A percentile compares a stretch with the other conserved stretches of the same genome.
phyloP scores from a whole-genome alignment of 2,329 filamentous ascomycete genomes.

The Curvularia sp. region DNA sequence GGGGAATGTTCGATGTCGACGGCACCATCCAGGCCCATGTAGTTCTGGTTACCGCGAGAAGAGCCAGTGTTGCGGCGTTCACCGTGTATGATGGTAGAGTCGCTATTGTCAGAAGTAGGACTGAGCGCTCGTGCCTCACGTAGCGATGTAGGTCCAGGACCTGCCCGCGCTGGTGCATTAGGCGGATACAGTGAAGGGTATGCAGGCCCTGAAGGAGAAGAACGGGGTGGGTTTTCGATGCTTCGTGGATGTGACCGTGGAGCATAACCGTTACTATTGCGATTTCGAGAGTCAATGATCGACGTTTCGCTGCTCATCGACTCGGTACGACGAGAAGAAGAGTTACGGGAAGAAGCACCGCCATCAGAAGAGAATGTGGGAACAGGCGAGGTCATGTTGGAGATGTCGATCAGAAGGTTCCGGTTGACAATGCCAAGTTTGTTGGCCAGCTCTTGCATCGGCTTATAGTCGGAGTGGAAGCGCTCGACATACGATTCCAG shows the following conservation, averaged over 20 bases:
- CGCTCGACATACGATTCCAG: conserved; percentile 75
- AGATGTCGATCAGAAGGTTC: conserved; percentile 63
- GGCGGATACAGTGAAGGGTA: conserved; percentile 33
- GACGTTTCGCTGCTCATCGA: conserved; percentile 51
- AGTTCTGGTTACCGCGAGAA: conserved; percentile 31
- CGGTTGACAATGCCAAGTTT: conserved; percentile 81
- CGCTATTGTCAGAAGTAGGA: conserved; percentile 40
- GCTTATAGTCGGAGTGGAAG: conserved; percentile 80
- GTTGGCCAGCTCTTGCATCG: conserved; percentile 71
- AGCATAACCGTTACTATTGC: conserved; percentile 70
- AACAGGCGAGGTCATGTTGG: conserved; percentile 65
- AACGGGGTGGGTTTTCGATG: conserved; percentile 41
- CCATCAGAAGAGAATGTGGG: conserved; percentile 54
- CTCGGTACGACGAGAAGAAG: conserved; percentile 54
- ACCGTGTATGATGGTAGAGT: conserved; percentile 33
- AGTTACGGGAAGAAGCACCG: conserved; percentile 50
- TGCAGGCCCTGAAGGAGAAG: conserved; percentile 34
- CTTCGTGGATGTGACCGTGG: conserved; percentile 33
- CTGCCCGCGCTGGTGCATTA: conserved; percentile 25
- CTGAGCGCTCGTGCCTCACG: conserved; percentile 36
- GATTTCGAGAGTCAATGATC: conserved; percentile 51
- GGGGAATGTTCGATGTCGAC: conserved; percentile 33
- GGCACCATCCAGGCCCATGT: conserved; percentile 38
- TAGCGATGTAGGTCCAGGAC: conserved; percentile 26
- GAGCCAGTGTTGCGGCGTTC: conserved; percentile 34